phyloP scores from a whole-genome alignment of 225 moss, liverwort and hornwort species.

The Marchantia polymorpha region DNA sequence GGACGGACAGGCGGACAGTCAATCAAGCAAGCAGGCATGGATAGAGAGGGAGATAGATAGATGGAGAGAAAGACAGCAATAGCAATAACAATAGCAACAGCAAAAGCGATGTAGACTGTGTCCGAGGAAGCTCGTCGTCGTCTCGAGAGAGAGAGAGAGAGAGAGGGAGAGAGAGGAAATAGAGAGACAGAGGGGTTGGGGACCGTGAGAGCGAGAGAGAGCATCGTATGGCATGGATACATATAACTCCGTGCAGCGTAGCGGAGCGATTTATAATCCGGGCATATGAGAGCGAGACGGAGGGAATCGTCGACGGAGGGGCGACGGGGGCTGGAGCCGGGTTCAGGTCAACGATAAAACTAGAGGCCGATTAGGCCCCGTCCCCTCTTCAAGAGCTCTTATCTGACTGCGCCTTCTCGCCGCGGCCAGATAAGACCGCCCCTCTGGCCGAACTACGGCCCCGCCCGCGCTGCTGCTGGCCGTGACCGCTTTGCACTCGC shows the following conservation, averaged over 20 bases:
- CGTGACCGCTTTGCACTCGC: no score
- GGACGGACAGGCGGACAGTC: neutral
- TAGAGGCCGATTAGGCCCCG: neutral
- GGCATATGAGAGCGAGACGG: neutral
- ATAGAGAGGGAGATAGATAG: neutral
- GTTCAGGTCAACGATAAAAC: neutral
- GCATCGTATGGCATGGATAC: neutral
- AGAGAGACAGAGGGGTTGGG: neutral
- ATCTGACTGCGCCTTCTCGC: constrained; percentile 1
- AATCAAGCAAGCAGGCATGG: neutral
- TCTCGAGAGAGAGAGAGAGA: neutral
- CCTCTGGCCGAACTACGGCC: neutral
- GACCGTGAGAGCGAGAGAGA: neutral
- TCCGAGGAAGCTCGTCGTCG: neutral
- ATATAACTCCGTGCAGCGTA: neutral
- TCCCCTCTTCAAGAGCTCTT: constrained; percentile 8
- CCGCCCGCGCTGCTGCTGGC: no score
- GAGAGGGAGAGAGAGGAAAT: neutral
- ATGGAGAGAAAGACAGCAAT: no score
- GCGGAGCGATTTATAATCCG: neutral
- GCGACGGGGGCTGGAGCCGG: neutral
- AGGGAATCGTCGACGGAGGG: neutral
- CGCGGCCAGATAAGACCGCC: constrained; percentile 12
- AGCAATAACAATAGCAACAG: no score
- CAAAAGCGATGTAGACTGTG: no score